A percentile compares a stretch with the other conserved stretches of the same genome.
These are phyloP conservation scores for Alternaria sp. DNA, from an alignment of 2,329 filamentous ascomycete genomes.

Conservation along the genomic window DNA sequence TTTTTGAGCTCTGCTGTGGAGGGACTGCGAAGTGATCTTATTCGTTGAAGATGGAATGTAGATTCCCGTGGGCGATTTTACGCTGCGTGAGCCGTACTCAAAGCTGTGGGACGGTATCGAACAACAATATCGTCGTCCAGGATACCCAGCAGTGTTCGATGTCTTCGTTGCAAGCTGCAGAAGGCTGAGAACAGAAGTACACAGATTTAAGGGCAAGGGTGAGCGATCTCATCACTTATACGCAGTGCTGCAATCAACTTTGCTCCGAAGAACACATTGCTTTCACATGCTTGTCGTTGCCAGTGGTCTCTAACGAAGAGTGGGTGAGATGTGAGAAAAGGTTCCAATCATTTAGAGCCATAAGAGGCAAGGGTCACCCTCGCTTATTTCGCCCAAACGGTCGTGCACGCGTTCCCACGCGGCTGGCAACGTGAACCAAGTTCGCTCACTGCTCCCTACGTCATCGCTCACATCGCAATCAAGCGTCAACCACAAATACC, in stretches of 20 bases:
- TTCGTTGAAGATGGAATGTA: too few species aligned
- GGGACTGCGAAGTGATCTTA: too few species aligned
- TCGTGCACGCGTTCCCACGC: slow-evolving; percentile 6
- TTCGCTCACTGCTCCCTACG: slow-evolving; percentile 10
- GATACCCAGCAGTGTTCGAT: too few species aligned
- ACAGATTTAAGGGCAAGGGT: background rate
- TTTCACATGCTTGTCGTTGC: background rate
- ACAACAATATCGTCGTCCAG: too few species aligned
- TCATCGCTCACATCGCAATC: slow-evolving; percentile 18
- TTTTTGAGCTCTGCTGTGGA: too few species aligned
- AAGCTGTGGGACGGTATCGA: too few species aligned
- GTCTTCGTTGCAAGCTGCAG: too few species aligned
- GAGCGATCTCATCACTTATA: background rate
- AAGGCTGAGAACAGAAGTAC: too few species aligned
- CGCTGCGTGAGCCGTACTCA: background rate
- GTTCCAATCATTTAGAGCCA: background rate
- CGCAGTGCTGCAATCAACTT: background rate
- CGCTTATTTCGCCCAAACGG: slow-evolving; percentile 12
- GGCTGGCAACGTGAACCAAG: slow-evolving; percentile 13
- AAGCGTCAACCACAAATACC: slow-evolving; percentile 2
- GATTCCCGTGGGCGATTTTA: too few species aligned
- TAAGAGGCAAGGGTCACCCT: background rate
- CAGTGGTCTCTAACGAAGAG: background rate
- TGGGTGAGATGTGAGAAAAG: background rate
- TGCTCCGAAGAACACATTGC: background rate